Evolutionary conservation across 768 basidiomycete species (phyloP), one percentile per base, ranked within the genome.

Genomic region (Lactarius evosmus): DNA sequence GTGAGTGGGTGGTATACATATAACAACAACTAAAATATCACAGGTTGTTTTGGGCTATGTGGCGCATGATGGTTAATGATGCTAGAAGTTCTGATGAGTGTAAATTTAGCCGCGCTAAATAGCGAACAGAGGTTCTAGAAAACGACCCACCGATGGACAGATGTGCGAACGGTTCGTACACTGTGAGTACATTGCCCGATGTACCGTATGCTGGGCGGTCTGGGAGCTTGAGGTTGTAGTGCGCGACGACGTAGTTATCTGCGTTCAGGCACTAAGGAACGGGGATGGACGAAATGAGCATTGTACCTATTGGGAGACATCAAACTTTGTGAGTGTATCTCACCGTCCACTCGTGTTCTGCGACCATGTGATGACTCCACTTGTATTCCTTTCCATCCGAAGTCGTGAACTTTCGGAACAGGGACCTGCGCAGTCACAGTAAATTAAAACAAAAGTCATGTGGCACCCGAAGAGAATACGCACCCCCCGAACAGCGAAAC

Each of bases 321-420:
- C 57, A 58, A 61, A 63, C 50, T 32, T 49, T 51, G 46, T 25
- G 25, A 38, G 22, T 56, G 22, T 56, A 32, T 40, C 89, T 72
- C 72, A 91, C 89, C 71, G 88, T 79, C 89, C 89, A 91, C 75
- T 90, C 87, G 63, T 89, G 87, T 19, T 80, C 84, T 8, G 78
- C 77, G 33, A 80, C 72, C 44, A 76, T 77, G 33, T 79, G 79
- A 73, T 84, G 77, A 32, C 81, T 80, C 89, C 89, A 91, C 71
- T 79, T 79, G 68, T 90, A 90, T 69, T 90, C 88, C 30, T 78
- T 78, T 36, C 87, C 87, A 71, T 90, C 87, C 44, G 84, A 85
- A 17, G 80, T 88, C 53, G 73, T 75, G 67, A 91, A 91, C 72
- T 87, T 89, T 51, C 89, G 75, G 50, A 82, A 82, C 65, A 89